A percentile compares a stretch with the other conserved stretches of the same genome.
These are phyloP conservation scores for Ophiobolus disseminans DNA, from an alignment of 2,329 filamentous ascomycete genomes.

Conservation along the genomic window DNA sequence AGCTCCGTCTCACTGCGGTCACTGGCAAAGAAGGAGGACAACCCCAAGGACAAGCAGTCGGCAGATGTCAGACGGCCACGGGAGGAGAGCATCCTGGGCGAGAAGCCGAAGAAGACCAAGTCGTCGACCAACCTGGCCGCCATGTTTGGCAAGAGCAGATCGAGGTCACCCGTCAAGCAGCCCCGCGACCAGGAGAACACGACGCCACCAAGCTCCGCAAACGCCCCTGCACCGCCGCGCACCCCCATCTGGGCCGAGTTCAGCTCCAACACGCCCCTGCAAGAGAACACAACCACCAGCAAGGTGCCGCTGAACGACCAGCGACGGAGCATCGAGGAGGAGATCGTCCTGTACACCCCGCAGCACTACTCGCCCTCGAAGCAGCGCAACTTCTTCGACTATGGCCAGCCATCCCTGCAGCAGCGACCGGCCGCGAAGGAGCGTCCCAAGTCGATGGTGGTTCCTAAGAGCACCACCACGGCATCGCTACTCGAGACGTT, in stretches of 20 bases:
- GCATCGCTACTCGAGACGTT: slow-evolving; percentile 50
- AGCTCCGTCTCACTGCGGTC: slow-evolving; percentile 62
- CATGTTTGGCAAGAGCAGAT: slow-evolving; percentile 75
- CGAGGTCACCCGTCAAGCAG: slow-evolving; percentile 58
- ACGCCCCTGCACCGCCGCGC: slow-evolving; percentile 52
- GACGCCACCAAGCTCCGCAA: slow-evolving; percentile 63
- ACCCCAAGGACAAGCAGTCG: slow-evolving; percentile 39
- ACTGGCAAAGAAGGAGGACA: slow-evolving; percentile 54
- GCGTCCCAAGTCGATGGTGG: slow-evolving; percentile 61
- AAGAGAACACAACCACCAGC: slow-evolving; percentile 45
- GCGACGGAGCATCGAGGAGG: slow-evolving; percentile 57
- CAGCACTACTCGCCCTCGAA: slow-evolving; percentile 66
- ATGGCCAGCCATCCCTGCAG: slow-evolving; percentile 54
- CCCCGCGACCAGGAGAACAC: slow-evolving; percentile 83
- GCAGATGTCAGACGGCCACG: slow-evolving; percentile 38
- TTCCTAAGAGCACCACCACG: slow-evolving; percentile 52
- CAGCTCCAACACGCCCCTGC: slow-evolving; percentile 47
- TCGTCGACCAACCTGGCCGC: slow-evolving; percentile 82
- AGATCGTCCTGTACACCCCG: slow-evolving; percentile 66
- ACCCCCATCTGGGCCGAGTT: slow-evolving; percentile 87
- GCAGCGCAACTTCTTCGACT: slow-evolving; percentile 67
- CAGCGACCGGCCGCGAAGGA: slow-evolving; percentile 39
- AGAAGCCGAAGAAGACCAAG: slow-evolving; percentile 73
- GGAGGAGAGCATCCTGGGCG: slow-evolving; percentile 34
- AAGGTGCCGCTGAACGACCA: slow-evolving; percentile 55